A percentile compares a stretch with the other conserved stretches of the same genome.
phyloP scores from a whole-genome alignment of 345 rosid genomes.

The Hypericum androsaemum region DNA sequence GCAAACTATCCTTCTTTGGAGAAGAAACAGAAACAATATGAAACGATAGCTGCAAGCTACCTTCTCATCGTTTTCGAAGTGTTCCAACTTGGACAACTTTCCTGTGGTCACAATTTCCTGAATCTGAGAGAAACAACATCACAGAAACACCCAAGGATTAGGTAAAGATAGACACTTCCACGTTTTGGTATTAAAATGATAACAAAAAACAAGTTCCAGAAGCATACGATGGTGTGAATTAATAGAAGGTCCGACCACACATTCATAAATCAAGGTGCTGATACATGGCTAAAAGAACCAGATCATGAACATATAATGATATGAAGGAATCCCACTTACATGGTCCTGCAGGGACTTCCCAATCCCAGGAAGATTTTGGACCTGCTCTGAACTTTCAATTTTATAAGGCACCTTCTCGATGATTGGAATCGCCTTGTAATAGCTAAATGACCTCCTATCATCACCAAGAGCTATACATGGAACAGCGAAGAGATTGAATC shows the following conservation, averaged over 20 bases:
- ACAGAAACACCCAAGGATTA: conserved; percentile 5
- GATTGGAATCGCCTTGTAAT: conserved; percentile 76
- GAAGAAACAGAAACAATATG: conserved; percentile 9
- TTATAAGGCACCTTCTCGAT: conserved; percentile 77
- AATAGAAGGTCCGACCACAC: background rate
- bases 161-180: background rate
- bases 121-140: conserved; percentile 44
- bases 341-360: conserved; percentile 96
- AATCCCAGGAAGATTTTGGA: conserved; percentile 72
- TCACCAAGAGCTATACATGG: conserved; percentile 74
- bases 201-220: no score
- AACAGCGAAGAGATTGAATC: conserved; percentile 12
- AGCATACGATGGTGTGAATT: no score
- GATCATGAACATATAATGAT: background rate
- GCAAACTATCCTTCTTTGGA: background rate
- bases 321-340: conserved; percentile 36
- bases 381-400: conserved; percentile 78
- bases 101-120: conserved; percentile 89
- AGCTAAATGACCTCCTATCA: conserved; percentile 88
- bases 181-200: no score
- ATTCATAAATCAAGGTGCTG: conserved; percentile 4
- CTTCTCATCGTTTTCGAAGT: conserved; percentile 93
- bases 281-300: background rate
- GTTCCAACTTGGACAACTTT: conserved; percentile 82
- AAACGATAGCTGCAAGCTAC: conserved; percentile 19